Evolutionary conservation across 2,329 filamentous ascomycete species (phyloP).

Genomic region (Alternaria solani): DNA sequence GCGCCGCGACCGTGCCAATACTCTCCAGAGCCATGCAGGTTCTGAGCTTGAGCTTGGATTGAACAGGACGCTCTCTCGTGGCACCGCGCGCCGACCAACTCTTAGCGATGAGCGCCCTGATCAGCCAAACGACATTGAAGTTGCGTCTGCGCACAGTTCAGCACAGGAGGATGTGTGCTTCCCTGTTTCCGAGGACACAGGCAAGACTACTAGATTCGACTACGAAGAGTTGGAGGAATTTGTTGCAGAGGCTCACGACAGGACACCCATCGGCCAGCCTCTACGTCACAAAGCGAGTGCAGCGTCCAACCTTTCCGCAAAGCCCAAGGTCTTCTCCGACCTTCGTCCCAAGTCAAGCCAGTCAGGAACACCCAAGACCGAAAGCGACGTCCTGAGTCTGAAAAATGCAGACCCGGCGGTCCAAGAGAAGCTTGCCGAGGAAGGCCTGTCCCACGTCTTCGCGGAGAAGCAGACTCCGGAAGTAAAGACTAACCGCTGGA

Average conservation of each 20-base stretch:
- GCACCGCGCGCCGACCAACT: constrained; percentile 68
- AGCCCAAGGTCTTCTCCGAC: constrained; percentile 67
- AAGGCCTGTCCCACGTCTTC: constrained; percentile 47
- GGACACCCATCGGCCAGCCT: constrained; percentile 56
- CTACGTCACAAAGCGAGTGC: constrained; percentile 50
- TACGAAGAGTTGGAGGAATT: constrained; percentile 96
- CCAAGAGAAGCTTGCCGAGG: constrained; percentile 56
- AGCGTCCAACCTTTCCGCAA: constrained; percentile 55
- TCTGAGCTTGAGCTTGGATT: constrained; percentile 67
- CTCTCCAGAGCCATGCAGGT: constrained; percentile 64
- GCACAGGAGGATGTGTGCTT: constrained; percentile 91
- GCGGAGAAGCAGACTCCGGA: constrained; percentile 55
- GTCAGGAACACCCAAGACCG: constrained; percentile 48
- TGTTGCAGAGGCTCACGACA: constrained; percentile 67
- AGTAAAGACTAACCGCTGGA: constrained; percentile 75
- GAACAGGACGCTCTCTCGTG: constrained; percentile 74
- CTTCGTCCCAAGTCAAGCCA: constrained; percentile 58
- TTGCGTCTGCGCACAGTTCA: constrained; percentile 71
- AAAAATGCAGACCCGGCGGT: constrained; percentile 43
- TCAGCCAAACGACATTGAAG: constrained; percentile 66
- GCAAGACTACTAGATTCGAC: constrained; percentile 83
- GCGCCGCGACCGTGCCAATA: constrained; percentile 78
- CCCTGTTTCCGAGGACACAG: constrained; percentile 73
- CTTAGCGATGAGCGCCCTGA: constrained; percentile 67
- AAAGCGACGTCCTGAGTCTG: constrained; percentile 40